phyloP scores from a whole-genome alignment of 164 flowering plant species.

The Vitis vinifera region ASM3070453v1 NC_081822.1:32865001-32865500 shows the following conservation, averaged over 20 bases:
- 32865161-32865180: slow-evolving; percentile 39
- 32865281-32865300: slow-evolving; percentile 52
- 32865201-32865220: slow-evolving; percentile 46
- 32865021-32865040: slow-evolving; percentile 14
- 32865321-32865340: slow-evolving; percentile 48
- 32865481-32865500: slow-evolving; percentile 50
- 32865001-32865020: not conserved
- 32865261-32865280: slow-evolving; percentile 85
- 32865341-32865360: slow-evolving; percentile 84
- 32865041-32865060: slow-evolving; percentile 13
- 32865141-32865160: slow-evolving; percentile 64
- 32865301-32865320: slow-evolving; percentile 23
- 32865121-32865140: slow-evolving; percentile 58
- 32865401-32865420: slow-evolving; percentile 56
- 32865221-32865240: slow-evolving; percentile 59
- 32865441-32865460: slow-evolving; percentile 29
- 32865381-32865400: slow-evolving; percentile 85
- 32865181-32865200: slow-evolving; percentile 54
- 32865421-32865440: slow-evolving; percentile 14
- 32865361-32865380: slow-evolving; percentile 87
- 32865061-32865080: slow-evolving; percentile 16
- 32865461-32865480: slow-evolving; percentile 63
- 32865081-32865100: slow-evolving; percentile 52
- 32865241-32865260: slow-evolving; percentile 73
- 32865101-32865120: slow-evolving; percentile 79